phyloP scores from a whole-genome alignment of 192 early-diverging fungal species.

The Ambispora gerdemannii region DNA sequence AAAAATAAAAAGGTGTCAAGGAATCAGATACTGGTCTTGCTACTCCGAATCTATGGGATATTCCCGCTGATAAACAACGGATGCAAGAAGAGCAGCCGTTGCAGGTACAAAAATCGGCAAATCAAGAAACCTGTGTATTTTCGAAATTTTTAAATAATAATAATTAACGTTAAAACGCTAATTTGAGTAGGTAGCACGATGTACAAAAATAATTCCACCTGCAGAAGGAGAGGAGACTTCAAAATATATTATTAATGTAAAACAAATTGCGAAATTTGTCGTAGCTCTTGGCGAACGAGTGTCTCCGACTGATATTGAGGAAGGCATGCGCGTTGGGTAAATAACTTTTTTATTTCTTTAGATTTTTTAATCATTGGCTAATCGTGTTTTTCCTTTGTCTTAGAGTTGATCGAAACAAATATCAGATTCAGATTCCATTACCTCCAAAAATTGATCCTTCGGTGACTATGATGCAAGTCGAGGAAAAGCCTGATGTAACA shows the following conservation, averaged over 20 bases:
- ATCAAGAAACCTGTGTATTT: too few relatives aligned
- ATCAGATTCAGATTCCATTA: slow-evolving; percentile 98
- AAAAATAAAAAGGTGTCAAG: slow-evolving; percentile 73
- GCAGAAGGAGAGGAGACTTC: slow-evolving; percentile 84
- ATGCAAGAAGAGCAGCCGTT: slow-evolving; percentile 94
- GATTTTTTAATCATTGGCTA: neutral
- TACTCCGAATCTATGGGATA: slow-evolving; percentile 97
- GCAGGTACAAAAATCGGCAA: slow-evolving; percentile 53
- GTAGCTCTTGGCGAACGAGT: slow-evolving; percentile 95
- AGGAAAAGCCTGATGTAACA: slow-evolving; percentile 99
- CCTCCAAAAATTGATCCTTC: slow-evolving; percentile 99
- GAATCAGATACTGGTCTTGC: slow-evolving; percentile 98
- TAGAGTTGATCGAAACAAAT: slow-evolving; percentile 96
- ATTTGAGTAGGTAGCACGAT: slow-evolving; percentile 78
- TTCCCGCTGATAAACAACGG: slow-evolving; percentile 97
- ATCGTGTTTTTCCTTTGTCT: neutral
- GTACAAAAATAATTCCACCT: slow-evolving; percentile 98
- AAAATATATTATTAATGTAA: slow-evolving; percentile 98
- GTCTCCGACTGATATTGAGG: slow-evolving; percentile 98
- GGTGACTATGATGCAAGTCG: slow-evolving; percentile 99
- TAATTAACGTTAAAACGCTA: too few relatives aligned
- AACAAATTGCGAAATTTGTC: slow-evolving; percentile 99
- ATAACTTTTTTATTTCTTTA: slow-evolving; percentile 10
- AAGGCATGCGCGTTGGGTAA: slow-evolving; percentile 97
- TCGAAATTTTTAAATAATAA: too few relatives aligned